Base-by-base conservation (phyloP, 345 rosid species). In the Citrus cavaleriei region DNA sequence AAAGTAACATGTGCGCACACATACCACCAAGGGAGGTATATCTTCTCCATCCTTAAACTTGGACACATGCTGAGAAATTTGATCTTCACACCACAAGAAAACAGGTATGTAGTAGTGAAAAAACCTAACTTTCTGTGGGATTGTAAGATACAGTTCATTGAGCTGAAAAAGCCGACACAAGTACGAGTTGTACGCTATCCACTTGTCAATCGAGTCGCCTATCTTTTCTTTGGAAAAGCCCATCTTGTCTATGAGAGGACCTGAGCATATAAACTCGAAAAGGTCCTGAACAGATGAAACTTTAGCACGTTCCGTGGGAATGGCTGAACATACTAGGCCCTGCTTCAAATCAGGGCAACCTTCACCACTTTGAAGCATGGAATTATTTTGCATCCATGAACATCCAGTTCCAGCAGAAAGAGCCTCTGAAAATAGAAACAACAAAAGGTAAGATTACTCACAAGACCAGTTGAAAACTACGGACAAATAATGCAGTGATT, bases 31-130 rank as follows among this genome's bases (percentile, higher is more conserved):
- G 42, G 99, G 98, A 86, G 98, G 90, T 25, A 89, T 81, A 73
- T 93, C 97, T 80, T 87, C 98, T 61, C 86, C 88, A 70, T 88
- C 92, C 74, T 91, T 77, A 72, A 90, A 96, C 86, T 81, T 84
- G 70, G 97, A 88, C 27, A 7, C 40, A 79, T 94, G 93, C 70
- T 89, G 83, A 72, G 93, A 81, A 84, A 96, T 93, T 91, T 91
- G 90, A 70, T 92, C 90, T 88, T 96, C 93, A 65, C 98, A 94
- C 98, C 99, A 96, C 2, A 96, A 4, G 85, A 93, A 96, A 63
- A 96, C 98, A 7, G 99, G 99, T 54, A 94, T 84, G 78, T 96
- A 96, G 84, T 94, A 96, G 79, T 94, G 99, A 81, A 87, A 96
- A 10, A 96, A 74, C 88, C 98, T 88, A 9, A 91, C 93, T 81